These are phyloP conservation scores for Lenwebbia sp. DNA, from an alignment of 345 rosid genomes.

Conservation along the genomic window DNA sequence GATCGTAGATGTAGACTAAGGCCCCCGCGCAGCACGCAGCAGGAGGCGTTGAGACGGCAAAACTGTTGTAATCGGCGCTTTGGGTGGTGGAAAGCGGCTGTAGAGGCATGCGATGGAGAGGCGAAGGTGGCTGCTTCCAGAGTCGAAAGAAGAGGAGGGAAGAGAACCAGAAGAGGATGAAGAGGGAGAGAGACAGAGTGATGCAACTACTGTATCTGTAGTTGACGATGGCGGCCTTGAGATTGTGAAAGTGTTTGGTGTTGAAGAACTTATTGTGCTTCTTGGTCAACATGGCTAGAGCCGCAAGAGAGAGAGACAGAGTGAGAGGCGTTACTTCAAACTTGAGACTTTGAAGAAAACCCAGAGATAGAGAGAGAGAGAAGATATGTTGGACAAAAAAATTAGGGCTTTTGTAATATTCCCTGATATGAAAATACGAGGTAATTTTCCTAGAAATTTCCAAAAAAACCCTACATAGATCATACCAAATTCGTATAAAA, in stretches of 20 bases:
- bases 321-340: neutral
- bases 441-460: neutral
- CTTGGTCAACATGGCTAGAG: neutral
- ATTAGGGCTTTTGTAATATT: neutral
- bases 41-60: neutral
- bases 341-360: neutral
- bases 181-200: neutral
- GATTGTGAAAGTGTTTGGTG: neutral
- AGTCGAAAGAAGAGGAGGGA: neutral
- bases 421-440: neutral
- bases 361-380: neutral
- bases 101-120: neutral
- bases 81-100: neutral
- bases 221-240: neutral
- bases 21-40: slow-evolving; percentile 2
- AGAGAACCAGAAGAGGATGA: neutral
- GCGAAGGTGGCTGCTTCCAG: neutral
- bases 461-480: neutral
- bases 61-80: neutral
- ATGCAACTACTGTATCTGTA: neutral
- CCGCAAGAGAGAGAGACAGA: neutral
- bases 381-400: neutral
- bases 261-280: neutral
- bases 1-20: slow-evolving; percentile 20
- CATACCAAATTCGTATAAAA: neutral